Evolutionary conservation across 129 eudicot species (phyloP).

Genomic region (Saussurea involucrata): DNA sequence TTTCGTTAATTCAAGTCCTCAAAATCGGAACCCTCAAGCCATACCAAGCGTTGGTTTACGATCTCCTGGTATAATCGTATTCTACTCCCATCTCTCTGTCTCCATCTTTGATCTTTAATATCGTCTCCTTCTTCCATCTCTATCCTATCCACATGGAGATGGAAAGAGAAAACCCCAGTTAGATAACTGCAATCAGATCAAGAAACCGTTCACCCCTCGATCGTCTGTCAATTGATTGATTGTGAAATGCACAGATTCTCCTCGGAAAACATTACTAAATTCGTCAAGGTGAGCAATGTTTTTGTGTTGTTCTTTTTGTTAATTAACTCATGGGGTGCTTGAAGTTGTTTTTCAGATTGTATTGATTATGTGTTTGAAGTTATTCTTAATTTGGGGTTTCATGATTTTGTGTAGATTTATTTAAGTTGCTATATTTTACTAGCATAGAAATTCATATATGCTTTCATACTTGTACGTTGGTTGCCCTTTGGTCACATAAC

Average conservation of each 20-base stretch:
- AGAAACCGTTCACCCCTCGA: not conserved
- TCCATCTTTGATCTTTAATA: too few relatives aligned
- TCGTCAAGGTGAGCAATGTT: too few relatives aligned
- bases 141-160: not conserved
- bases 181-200: slow-evolving; percentile 20
- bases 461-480: not conserved
- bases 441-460: not conserved
- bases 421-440: not conserved
- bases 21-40: too few relatives aligned
- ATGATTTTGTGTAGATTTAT: too few relatives aligned
- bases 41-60: too few relatives aligned
- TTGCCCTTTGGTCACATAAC: not conserved
- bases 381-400: too few relatives aligned
- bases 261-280: not conserved
- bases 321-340: not conserved
- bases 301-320: not conserved
- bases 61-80: too few relatives aligned
- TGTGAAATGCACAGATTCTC: slow-evolving; percentile 23
- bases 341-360: not conserved
- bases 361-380: not conserved
- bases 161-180: slow-evolving; percentile 21
- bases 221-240: slow-evolving; percentile 23
- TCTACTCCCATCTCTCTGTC: too few relatives aligned
- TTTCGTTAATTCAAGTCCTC: too few relatives aligned
- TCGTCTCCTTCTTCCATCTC: slow-evolving; percentile 1